phyloP scores from a whole-genome alignment of 2,329 filamentous ascomycete genomes.

The Beauveria brongniartii region DNA sequence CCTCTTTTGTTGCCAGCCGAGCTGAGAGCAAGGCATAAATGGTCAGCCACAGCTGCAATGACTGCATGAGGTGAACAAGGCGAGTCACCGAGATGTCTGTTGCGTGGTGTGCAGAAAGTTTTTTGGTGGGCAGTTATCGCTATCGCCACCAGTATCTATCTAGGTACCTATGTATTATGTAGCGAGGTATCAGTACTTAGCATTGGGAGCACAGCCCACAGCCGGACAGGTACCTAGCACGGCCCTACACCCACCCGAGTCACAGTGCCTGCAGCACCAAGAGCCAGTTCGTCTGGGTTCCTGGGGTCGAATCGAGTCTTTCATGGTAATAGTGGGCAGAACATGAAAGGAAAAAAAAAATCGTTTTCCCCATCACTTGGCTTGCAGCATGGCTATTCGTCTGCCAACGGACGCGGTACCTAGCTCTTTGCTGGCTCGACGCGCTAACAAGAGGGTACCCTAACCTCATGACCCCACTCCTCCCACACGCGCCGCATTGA shows the following conservation, averaged over 20 bases:
- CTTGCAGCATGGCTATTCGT: background rate
- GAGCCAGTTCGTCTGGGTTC: background rate
- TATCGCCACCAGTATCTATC: background rate
- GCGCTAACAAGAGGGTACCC: constrained; percentile 20
- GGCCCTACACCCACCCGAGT: background rate
- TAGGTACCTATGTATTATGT: background rate
- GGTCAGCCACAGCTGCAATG: background rate
- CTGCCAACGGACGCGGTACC: background rate
- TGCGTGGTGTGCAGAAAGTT: background rate
- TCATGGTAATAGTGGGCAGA: background rate
- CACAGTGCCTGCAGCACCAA: constrained; percentile 3
- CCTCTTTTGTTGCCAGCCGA: background rate
- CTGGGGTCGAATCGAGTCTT: background rate
- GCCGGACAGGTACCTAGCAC: background rate
- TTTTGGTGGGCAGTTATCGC: background rate
- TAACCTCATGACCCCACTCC: constrained; percentile 11
- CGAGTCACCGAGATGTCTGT: background rate
- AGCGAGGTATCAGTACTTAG: background rate
- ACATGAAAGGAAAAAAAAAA: background rate
- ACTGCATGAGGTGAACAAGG: background rate
- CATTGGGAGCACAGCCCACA: background rate
- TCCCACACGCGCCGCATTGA: constrained; percentile 6
- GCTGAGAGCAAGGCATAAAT: background rate
- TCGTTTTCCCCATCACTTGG: background rate
- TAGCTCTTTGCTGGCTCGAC: background rate